phyloP scores from a whole-genome alignment of 2,329 filamentous ascomycete species.

The Fusarium sublunatum region DNA sequence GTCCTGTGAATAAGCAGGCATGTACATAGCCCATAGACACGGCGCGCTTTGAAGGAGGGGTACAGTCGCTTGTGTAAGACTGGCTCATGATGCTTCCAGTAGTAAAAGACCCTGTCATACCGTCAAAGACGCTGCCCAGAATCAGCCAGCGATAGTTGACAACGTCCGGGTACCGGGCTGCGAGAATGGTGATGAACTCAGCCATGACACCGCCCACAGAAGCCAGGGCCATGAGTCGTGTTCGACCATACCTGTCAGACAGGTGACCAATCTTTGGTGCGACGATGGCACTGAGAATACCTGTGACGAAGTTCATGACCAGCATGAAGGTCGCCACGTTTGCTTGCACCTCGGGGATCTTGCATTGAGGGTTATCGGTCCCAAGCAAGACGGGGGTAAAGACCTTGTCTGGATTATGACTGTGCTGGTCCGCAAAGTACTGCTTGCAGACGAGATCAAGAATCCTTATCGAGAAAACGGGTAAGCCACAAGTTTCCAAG shows the following conservation, averaged over 20 bases:
- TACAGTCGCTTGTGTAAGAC: slow-evolving; percentile 92
- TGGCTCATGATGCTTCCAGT: slow-evolving; percentile 79
- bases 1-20: slow-evolving; percentile 87
- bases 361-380: slow-evolving; percentile 81
- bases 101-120: slow-evolving; percentile 88
- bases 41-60: slow-evolving; percentile 79
- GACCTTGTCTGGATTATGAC: slow-evolving; percentile 67
- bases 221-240: slow-evolving; percentile 76
- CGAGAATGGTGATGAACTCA: slow-evolving; percentile 82
- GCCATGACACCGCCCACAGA: slow-evolving; percentile 78
- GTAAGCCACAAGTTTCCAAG: slow-evolving; percentile 23
- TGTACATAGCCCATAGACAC: slow-evolving; percentile 92
- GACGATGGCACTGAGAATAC: slow-evolving; percentile 81
- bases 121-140: slow-evolving; percentile 81
- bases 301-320: slow-evolving; percentile 77
- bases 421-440: slow-evolving; percentile 78
- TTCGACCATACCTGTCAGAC: slow-evolving; percentile 88
- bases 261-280: slow-evolving; percentile 85
- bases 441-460: slow-evolving; percentile 84
- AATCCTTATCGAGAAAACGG: slow-evolving; percentile 62
- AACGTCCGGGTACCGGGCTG: slow-evolving; percentile 77
- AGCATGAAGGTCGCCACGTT: slow-evolving; percentile 82
- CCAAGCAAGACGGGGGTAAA: slow-evolving; percentile 74
- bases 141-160: slow-evolving; percentile 84
- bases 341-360: slow-evolving; percentile 80